phyloP scores from a whole-genome alignment of 2,329 filamentous ascomycete species.

The Phoma sp. region DNA sequence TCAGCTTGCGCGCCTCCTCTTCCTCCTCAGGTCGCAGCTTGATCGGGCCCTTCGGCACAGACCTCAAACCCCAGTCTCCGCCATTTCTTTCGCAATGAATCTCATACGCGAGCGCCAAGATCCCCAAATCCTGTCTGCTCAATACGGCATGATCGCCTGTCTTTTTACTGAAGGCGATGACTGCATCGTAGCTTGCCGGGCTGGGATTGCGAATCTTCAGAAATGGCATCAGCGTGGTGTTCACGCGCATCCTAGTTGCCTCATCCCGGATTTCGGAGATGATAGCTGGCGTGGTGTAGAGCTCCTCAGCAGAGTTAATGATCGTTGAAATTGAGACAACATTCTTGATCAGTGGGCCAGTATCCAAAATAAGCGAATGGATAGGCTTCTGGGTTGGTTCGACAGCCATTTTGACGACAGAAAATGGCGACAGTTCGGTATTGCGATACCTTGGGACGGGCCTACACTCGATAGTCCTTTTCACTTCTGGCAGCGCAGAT shows the following conservation, averaged over 20 bases:
- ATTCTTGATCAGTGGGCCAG: constrained; percentile 93
- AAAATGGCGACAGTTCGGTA: constrained; percentile 17
- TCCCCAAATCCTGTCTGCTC: constrained; percentile 86
- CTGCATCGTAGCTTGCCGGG: constrained; percentile 78
- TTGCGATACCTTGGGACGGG: constrained; percentile 5
- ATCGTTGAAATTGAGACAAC: constrained; percentile 85
- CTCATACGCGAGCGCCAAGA: constrained; percentile 91
- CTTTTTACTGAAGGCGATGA: constrained; percentile 83
- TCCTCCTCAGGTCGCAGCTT: constrained; percentile 60
- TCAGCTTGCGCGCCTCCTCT: constrained; percentile 28
- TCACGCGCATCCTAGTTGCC: constrained; percentile 78
- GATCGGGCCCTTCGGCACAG: constrained; percentile 77
- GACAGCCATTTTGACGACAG: constrained; percentile 30
- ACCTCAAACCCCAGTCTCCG: constrained; percentile 86
- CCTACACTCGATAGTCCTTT: not conserved
- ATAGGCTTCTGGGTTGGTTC: constrained; percentile 67
- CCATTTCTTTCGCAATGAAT: constrained; percentile 89
- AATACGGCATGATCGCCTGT: constrained; percentile 90
- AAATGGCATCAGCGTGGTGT: constrained; percentile 87
- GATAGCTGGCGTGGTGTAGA: constrained; percentile 79
- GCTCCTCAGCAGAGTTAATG: constrained; percentile 72
- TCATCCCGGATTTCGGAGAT: constrained; percentile 87
- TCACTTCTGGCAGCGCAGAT: not conserved
- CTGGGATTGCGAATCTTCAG: constrained; percentile 77
- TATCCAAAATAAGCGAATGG: constrained; percentile 85